Conservation (phyloP, 75 land plant species). For the Sequoiadendron giganteum region DNA sequence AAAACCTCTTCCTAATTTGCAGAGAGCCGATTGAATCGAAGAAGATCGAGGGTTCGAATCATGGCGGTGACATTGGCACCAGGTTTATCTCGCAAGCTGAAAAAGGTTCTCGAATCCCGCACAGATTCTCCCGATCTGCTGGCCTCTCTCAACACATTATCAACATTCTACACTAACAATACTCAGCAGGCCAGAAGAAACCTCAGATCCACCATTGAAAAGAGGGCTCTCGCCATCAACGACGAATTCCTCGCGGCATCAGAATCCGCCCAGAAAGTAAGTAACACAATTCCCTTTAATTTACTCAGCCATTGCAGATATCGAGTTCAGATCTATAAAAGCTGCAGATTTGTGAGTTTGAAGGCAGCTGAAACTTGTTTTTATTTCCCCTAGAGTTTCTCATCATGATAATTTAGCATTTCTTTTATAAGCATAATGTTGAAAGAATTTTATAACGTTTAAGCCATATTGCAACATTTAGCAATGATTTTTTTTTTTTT, state of each 20-base stretch:
- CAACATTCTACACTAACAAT: conserved; percentile 82
- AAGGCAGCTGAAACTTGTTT: not conserved
- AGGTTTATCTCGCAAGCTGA: conserved; percentile 88
- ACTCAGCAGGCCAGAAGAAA: conserved; percentile 72
- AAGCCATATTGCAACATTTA: not conserved
- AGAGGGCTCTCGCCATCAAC: conserved; percentile 77
- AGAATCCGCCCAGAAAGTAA: conserved; percentile 62
- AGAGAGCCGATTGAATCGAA: not conserved
- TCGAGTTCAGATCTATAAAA: not conserved
- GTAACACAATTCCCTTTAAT: not conserved
- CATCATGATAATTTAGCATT: not conserved
- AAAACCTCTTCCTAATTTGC: not conserved
- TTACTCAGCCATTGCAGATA: not conserved
- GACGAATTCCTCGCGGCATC: conserved; percentile 85
- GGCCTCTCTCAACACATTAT: conserved; percentile 80
- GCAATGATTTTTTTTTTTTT: not conserved
- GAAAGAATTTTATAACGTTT: not conserved
- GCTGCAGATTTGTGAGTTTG: not conserved
- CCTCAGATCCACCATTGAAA: conserved; percentile 84
- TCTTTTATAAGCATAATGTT: not conserved
- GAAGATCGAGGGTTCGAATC: not conserved
- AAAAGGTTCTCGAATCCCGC: conserved; percentile 91
- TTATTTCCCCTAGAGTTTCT: not conserved
- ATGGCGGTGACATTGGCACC: conserved; percentile 68
- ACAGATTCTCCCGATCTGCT: conserved; percentile 87